Base-by-base conservation (phyloP, 352 stramenopile species). In the Pythium sp. region DNA sequence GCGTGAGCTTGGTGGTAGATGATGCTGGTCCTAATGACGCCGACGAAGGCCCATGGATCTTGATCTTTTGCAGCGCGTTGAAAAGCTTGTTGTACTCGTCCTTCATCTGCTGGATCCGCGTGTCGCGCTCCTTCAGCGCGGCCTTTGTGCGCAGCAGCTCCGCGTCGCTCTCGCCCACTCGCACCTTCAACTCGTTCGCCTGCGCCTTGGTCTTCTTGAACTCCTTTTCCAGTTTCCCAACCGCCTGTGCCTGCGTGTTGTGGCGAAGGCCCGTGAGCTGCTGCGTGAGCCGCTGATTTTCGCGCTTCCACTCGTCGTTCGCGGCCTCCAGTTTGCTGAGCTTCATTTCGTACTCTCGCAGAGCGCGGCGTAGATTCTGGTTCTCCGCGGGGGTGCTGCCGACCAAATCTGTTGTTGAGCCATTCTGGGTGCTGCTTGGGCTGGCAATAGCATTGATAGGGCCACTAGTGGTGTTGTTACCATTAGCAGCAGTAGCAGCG, bases 71-170 rank as follows among this genome's bases (percentile, higher is more conserved):
- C 15, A 94, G 67, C 32, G 78, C 79, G 20, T 67, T 68, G 51
- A 94, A 94, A 14, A 94, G 61, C 43, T 81, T 89, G 60, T 84
- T 80, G 69, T 94, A 94, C 65, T 94, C 86, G 47, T 84, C 74
- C 41, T 83, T 87, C 84, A 90, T 92, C 28, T 77, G 72, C 15
- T 79, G 70, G 30, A 89, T 76, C n/a, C 75, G 63, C 8, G 47
- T 47, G 12, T 89, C 81, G 15, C 79, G 77, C 64, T 90, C 81
- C 66, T 89, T 91, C 12, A 91, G 55, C 2, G 64, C 49, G 3
- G 71, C 77, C 51, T 82, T 79, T 4, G 74, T 85, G 14, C 84
- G 79, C 43, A 92, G 36, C 28, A 90, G 64, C 53, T 90, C 84
- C 5, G 77, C 68, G 9, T 90, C 83, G 14, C 67, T 75, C 18